phyloP scores from a whole-genome alignment of 805 yeast genomes.

The Blastobotrys attinorum region DNA sequence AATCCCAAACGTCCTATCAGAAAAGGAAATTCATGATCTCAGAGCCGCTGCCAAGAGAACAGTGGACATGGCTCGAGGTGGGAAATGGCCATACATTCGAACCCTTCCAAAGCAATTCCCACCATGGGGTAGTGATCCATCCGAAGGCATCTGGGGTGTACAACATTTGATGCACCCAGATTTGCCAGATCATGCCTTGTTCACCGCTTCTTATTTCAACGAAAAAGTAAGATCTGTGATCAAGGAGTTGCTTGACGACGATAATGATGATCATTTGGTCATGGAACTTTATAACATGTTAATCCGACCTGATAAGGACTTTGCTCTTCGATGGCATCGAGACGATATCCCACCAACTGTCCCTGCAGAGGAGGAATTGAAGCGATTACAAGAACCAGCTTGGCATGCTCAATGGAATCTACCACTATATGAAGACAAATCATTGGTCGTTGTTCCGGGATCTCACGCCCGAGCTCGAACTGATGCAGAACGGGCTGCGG shows the following conservation, averaged over 20 bases:
- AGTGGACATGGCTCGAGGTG: conserved; percentile 37
- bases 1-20: conserved; percentile 34
- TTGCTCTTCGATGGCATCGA: conserved; percentile 48
- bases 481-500: conserved; percentile 36
- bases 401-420: conserved; percentile 46
- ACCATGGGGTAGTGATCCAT: conserved; percentile 41
- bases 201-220: conserved; percentile 5
- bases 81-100: conserved; percentile 43
- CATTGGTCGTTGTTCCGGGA: conserved; percentile 42
- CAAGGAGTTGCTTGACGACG: conserved; percentile 31
- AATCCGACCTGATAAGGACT: conserved; percentile 44
- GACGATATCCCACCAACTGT: conserved; percentile 43
- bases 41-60: conserved; percentile 31
- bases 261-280: conserved; percentile 28
- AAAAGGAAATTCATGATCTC: conserved; percentile 32
- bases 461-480: conserved; percentile 41
- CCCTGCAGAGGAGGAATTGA: conserved; percentile 37
- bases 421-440: conserved; percentile 39
- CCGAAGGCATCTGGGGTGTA: conserved; percentile 49
- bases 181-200: conserved; percentile 25
- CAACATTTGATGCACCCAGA: conserved; percentile 42
- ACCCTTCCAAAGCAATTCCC: conserved; percentile 48
- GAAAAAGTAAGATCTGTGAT: background rate
- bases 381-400: conserved; percentile 33
- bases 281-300: conserved; percentile 48